These are phyloP conservation scores for Calocera cornea DNA, from an alignment of 768 basidiomycete species.

Conservation along the genomic window DNA sequence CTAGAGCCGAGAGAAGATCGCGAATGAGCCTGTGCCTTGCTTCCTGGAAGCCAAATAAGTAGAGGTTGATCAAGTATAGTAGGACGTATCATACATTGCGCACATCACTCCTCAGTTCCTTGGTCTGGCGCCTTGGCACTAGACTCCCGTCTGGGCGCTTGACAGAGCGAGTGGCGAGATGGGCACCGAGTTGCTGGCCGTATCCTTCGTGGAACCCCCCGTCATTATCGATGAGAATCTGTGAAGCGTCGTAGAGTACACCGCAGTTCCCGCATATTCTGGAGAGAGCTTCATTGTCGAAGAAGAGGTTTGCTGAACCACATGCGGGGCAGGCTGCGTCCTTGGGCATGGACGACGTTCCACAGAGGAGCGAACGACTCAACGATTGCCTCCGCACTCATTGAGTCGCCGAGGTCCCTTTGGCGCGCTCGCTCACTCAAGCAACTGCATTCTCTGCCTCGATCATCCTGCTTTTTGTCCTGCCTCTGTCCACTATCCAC, in stretches of 20 bases:
- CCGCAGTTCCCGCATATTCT: not conserved
- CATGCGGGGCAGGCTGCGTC: not conserved
- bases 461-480: not conserved
- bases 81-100: not conserved
- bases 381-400: not conserved
- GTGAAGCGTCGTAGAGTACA: not conserved
- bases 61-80: not conserved
- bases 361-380: not conserved
- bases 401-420: not conserved
- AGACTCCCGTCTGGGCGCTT: not conserved
- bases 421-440: not conserved
- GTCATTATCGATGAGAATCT: not conserved
- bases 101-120: not conserved
- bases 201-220: not conserved
- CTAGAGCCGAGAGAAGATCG: not conserved
- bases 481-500: no score
- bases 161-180: not conserved
- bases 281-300: not conserved
- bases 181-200: not conserved
- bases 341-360: not conserved
- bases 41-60: not conserved
- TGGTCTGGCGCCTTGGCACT: not conserved
- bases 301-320: not conserved
- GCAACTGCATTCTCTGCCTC: not conserved
- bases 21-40: not conserved